Evolutionary conservation across 169 alveolate species (phyloP).

Genomic region (Prorocentrum cordatum): DNA sequence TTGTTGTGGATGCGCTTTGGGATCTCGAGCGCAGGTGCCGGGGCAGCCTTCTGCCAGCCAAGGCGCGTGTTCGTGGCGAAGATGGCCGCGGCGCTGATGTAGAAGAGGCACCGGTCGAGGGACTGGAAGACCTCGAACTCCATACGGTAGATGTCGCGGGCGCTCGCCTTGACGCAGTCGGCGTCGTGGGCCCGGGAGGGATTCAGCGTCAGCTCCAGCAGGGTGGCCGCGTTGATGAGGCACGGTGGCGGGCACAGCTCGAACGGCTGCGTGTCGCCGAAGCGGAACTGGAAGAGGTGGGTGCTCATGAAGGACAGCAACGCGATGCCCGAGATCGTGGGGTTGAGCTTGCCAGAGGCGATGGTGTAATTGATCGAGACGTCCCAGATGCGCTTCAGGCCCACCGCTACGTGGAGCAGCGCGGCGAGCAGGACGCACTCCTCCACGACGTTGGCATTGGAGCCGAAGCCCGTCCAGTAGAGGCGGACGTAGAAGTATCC

Average conservation of each 20-base stretch:
- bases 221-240: not conserved
- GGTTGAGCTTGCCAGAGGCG: not conserved
- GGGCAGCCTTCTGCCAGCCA: not conserved
- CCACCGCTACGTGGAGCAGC: constrained; percentile 9
- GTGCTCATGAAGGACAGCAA: not conserved
- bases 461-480: not conserved
- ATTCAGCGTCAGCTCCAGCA: not conserved
- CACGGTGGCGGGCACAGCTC: not conserved
- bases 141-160: constrained; percentile 3
- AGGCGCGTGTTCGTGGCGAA: not conserved
- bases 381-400: constrained; percentile 14
- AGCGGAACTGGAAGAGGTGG: constrained; percentile 38
- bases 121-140: constrained; percentile 29
- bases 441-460: not conserved
- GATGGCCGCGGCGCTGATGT: not conserved
- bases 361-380: not conserved
- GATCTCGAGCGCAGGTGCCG: not conserved
- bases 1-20: not conserved
- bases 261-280: not conserved
- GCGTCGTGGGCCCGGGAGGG: not conserved
- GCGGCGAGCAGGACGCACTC: not conserved
- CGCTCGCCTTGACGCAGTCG: not conserved
- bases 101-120: not conserved
- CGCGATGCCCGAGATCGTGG: not conserved
- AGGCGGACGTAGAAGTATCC: not conserved